Percentiles rank a stretch among this genome's conserved stretches.
Evolutionary conservation across 2,329 filamentous ascomycete genomes (phyloP).

Genomic region (Trichoderma koningiopsis): DNA sequence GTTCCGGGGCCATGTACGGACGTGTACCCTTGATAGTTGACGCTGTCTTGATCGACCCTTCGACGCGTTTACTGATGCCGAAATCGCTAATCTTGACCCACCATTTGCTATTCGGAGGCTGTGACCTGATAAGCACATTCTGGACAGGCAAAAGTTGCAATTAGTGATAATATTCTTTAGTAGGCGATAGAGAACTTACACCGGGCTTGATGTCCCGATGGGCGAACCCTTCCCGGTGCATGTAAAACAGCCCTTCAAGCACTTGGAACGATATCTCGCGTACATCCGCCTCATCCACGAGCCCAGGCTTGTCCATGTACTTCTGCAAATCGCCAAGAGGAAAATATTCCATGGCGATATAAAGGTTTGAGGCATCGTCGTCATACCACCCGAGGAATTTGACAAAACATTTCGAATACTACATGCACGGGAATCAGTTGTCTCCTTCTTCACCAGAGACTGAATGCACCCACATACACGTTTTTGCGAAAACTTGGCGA

Average conservation of each 20-base stretch:
- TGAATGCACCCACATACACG: slow-evolving; percentile 9
- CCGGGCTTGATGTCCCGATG: slow-evolving; percentile 33
- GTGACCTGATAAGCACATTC: slow-evolving; percentile 1
- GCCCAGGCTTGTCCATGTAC: slow-evolving; percentile 24
- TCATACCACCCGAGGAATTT: slow-evolving; percentile 34
- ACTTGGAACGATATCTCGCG: slow-evolving; percentile 30
- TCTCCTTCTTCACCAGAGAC: neutral
- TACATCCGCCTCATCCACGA: slow-evolving; percentile 28
- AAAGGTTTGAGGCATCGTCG: slow-evolving; percentile 22
- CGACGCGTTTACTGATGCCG: slow-evolving; percentile 32
- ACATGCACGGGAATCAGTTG: neutral
- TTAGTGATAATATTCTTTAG: neutral
- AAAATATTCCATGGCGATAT: slow-evolving; percentile 34
- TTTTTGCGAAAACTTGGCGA: slow-evolving; percentile 32
- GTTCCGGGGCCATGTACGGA: slow-evolving; percentile 30
- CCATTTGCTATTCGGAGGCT: slow-evolving; percentile 24
- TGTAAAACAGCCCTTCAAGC: slow-evolving; percentile 28
- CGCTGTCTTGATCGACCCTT: neutral
- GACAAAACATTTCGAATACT: slow-evolving; percentile 33
- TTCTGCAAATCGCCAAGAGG: slow-evolving; percentile 30
- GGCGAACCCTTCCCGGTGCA: slow-evolving; percentile 32
- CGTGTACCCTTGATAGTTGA: slow-evolving; percentile 25
- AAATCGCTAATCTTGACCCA: slow-evolving; percentile 33
- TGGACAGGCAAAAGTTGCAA: neutral
- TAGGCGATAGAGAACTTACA: slow-evolving; percentile 8